Conservation (phyloP, 2,329 filamentous ascomycete genomes). For the Alternaria viburni region DNA sequence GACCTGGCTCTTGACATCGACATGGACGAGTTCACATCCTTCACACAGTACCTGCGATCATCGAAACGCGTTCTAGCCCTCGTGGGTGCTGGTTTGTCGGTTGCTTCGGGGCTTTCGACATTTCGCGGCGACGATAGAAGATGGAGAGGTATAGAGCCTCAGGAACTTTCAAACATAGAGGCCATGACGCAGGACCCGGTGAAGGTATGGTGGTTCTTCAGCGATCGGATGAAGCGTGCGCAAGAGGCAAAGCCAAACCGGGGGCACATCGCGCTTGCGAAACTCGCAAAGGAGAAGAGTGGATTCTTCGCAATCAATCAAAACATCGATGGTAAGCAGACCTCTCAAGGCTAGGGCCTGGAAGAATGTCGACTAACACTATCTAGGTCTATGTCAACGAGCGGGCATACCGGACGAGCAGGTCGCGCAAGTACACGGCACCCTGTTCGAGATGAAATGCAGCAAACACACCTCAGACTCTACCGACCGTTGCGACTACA, state of each 20-base stretch:
- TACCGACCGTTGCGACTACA: slow-evolving; percentile 11
- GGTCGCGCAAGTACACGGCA: background rate
- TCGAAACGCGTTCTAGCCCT: slow-evolving; percentile 29
- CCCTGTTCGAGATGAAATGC: background rate
- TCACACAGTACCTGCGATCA: background rate
- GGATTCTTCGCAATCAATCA: slow-evolving; percentile 24
- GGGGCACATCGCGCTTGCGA: slow-evolving; percentile 23
- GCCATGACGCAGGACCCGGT: background rate
- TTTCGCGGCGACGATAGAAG: slow-evolving; percentile 26
- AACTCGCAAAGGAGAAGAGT: slow-evolving; percentile 10
- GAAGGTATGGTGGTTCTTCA: slow-evolving; percentile 24
- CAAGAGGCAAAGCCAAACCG: slow-evolving; percentile 24
- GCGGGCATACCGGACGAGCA: background rate
- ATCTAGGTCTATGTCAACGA: background rate
- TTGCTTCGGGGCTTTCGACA: slow-evolving; percentile 29
- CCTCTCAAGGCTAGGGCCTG: background rate
- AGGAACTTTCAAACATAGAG: background rate
- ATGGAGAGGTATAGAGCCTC: slow-evolving; percentile 13
- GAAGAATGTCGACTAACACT: background rate
- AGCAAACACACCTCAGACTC: background rate
- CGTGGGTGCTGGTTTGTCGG: slow-evolving; percentile 32
- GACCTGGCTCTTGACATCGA: background rate
- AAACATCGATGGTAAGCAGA: slow-evolving; percentile 29
- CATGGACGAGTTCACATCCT: background rate
- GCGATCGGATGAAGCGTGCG: slow-evolving; percentile 16